Evolutionary conservation across 768 basidiomycete species (phyloP).

Genomic region (Boletus rubropictus): DNA sequence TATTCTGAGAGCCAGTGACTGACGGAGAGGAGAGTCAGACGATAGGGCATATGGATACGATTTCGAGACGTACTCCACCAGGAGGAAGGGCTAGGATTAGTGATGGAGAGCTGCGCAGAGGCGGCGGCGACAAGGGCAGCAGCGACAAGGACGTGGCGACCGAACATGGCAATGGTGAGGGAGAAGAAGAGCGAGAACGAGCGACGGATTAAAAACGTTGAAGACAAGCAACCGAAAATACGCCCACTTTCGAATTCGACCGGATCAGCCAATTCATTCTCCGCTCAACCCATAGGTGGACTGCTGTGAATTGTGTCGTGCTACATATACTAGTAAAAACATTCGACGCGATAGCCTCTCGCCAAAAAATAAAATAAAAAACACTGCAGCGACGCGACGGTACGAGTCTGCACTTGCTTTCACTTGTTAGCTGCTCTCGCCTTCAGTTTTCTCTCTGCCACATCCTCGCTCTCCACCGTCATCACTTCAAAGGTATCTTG

Average conservation of each 20-base stretch:
- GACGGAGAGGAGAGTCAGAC: neutral
- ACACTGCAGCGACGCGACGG: neutral
- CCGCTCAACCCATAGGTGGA: constrained; percentile 15
- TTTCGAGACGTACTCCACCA: constrained; percentile 56
- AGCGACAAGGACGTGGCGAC: constrained; percentile 30
- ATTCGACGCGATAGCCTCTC: constrained; percentile 5
- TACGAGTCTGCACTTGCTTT: neutral
- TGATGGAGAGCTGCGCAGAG: constrained; percentile 37
- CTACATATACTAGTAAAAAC: constrained; percentile 5
- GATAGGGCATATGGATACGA: neutral
- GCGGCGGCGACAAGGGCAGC: constrained; percentile 37
- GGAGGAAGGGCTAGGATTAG: constrained; percentile 37
- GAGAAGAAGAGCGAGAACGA: constrained; percentile 23
- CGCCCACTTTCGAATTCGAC: neutral
- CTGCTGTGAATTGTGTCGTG: neutral
- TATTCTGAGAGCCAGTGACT: constrained; percentile 57
- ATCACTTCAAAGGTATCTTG: constrained; percentile 30
- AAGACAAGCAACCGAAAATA: constrained; percentile 4
- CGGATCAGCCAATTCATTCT: constrained; percentile 20
- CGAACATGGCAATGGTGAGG: constrained; percentile 26
- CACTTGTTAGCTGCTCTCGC: constrained; percentile 14
- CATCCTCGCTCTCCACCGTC: constrained; percentile 20
- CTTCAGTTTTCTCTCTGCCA: constrained; percentile 23
- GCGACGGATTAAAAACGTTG: constrained; percentile 11
- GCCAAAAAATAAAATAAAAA: constrained; percentile 10